phyloP scores from a whole-genome alignment of 768 basidiomycete species.

The Agaricus sinodeliciosus region DNA sequence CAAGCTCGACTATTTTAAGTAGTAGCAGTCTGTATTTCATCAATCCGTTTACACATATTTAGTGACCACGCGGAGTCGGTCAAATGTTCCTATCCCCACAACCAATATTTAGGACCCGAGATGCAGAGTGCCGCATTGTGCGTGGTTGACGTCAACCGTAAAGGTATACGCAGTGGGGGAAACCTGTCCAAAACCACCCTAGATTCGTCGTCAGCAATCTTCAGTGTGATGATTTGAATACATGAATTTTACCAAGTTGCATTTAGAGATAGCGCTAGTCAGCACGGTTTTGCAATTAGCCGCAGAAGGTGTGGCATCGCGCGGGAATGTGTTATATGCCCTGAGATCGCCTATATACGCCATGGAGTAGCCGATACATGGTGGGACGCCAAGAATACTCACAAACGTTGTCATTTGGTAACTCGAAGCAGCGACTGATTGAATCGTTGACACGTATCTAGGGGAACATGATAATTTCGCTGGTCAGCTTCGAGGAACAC shows the following conservation, averaged over 20 bases:
- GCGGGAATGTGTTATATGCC: background rate
- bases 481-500: background rate
- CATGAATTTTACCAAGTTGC: background rate
- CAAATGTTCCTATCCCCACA: no score
- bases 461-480: no score
- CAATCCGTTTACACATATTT: no score
- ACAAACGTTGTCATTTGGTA: background rate
- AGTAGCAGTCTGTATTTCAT: no score
- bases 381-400: background rate
- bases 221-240: background rate
- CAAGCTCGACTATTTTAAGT: no score
- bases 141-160: background rate
- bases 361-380: background rate
- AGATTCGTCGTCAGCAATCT: background rate
- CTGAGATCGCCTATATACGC: background rate
- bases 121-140: background rate
- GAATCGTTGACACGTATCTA: background rate
- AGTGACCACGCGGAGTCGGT: no score
- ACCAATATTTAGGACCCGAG: background rate
- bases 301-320: background rate
- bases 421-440: constrained; percentile 1
- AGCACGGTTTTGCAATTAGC: background rate
- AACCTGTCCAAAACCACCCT: background rate
- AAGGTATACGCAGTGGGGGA: background rate
- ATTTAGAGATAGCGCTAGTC: background rate